A percentile compares a stretch with the other conserved stretches of the same genome.
Evolutionary conservation across 768 basidiomycete genomes (phyloP).

Genomic region (Termitomyces sp.): DNA sequence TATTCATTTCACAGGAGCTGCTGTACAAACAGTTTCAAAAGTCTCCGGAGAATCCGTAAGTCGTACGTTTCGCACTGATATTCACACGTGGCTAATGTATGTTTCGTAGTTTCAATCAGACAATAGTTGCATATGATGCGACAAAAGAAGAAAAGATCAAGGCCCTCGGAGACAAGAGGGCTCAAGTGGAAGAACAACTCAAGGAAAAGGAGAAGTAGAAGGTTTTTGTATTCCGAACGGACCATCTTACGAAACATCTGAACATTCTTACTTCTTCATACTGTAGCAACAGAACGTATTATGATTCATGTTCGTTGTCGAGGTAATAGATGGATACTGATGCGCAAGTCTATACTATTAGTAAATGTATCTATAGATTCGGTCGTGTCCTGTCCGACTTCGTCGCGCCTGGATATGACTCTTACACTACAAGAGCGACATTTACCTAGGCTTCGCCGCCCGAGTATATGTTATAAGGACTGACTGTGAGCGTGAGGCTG

Average conservation of each 20-base stretch:
- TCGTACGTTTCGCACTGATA: not conserved
- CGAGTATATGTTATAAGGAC: not conserved
- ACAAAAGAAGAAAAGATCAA: constrained; percentile 80
- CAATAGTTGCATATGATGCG: constrained; percentile 74
- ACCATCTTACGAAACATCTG: not conserved
- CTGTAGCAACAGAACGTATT: not conserved
- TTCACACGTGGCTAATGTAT: not conserved
- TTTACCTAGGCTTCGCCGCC: not conserved
- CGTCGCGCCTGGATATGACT: not conserved
- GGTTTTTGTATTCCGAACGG: not conserved
- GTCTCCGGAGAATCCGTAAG: constrained; percentile 91
- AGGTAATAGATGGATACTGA: not conserved
- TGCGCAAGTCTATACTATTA: not conserved
- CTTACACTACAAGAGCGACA: not conserved
- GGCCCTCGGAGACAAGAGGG: constrained; percentile 64
- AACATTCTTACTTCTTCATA: not conserved
- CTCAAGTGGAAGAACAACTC: constrained; percentile 61
- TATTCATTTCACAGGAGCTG: constrained; percentile 49
- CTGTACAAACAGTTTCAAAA: constrained; percentile 96
- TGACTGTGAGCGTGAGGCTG: not conserved
- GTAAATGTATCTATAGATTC: too few relatives aligned
- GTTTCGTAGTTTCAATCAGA: constrained; percentile 72
- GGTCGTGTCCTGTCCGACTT: too few relatives aligned
- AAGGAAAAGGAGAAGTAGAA: constrained; percentile 30
- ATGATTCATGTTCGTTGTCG: not conserved